A percentile compares a stretch with the other conserved stretches of the same genome.
Conservation (phyloP, 2,329 filamentous ascomycete species). For the Diaporthe citrichinensis region DNA sequence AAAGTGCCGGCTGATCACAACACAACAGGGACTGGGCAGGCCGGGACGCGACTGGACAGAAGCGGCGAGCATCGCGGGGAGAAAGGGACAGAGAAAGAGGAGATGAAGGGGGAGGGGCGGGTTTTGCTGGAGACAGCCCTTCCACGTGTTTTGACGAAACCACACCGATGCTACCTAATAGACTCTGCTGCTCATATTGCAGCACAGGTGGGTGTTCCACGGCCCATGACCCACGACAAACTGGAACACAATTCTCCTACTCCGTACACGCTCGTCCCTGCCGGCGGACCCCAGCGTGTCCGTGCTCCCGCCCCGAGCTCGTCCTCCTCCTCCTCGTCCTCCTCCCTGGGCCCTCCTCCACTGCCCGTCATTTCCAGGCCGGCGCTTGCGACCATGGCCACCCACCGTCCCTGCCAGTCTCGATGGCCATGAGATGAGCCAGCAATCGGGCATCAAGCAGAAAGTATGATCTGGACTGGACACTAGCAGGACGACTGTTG, state of each 20-base stretch:
- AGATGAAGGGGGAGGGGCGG: slow-evolving; percentile 26
- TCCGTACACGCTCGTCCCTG: slow-evolving; percentile 27
- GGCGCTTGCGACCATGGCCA: slow-evolving; percentile 23
- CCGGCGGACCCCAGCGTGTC: slow-evolving; percentile 33
- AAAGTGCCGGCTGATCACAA: slow-evolving; percentile 30
- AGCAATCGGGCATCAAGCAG: slow-evolving; percentile 27
- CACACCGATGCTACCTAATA: slow-evolving; percentile 32
- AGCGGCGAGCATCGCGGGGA: slow-evolving; percentile 29
- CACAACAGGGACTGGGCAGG: slow-evolving; percentile 6
- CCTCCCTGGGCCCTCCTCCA: slow-evolving; percentile 21
- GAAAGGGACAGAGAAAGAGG: background rate
- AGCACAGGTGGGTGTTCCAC: slow-evolving; percentile 5
- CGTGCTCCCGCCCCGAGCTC: slow-evolving; percentile 36
- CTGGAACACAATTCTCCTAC: slow-evolving; percentile 27
- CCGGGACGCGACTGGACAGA: slow-evolving; percentile 18
- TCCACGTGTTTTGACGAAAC: slow-evolving; percentile 34
- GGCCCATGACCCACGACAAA: slow-evolving; percentile 26
- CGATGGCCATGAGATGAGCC: slow-evolving; percentile 10
- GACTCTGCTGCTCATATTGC: slow-evolving; percentile 29
- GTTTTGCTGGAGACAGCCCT: slow-evolving; percentile 15
- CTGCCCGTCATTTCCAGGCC: slow-evolving; percentile 19
- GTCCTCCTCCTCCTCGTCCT: slow-evolving; percentile 12
- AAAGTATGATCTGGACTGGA: slow-evolving; percentile 7
- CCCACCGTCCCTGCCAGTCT: background rate
- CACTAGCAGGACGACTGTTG: slow-evolving; percentile 25